Conservation (phyloP, 2,329 filamentous ascomycete species). For the Sporothrix brasiliensis region DNA sequence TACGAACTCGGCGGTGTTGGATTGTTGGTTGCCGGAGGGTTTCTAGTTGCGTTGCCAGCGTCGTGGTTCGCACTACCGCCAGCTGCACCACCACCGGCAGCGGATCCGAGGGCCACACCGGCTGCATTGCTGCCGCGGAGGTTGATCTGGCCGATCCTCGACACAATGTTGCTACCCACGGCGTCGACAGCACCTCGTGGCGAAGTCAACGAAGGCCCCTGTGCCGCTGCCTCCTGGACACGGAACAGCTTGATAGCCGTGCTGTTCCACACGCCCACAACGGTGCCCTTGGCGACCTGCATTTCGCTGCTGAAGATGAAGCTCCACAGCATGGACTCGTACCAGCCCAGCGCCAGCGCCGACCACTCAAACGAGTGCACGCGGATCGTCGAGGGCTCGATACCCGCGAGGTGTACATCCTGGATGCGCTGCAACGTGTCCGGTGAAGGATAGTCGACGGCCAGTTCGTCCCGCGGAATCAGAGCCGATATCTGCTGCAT, state of each 20-base stretch:
- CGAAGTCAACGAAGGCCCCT: conserved; percentile 78
- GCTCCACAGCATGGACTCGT: conserved; percentile 91
- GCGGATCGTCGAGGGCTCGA: conserved; percentile 72
- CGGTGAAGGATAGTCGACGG: conserved; percentile 37
- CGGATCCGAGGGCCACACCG: background rate
- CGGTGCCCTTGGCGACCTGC: conserved; percentile 81
- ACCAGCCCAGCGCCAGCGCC: conserved; percentile 87
- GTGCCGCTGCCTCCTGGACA: conserved; percentile 80
- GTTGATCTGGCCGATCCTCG: conserved; percentile 80
- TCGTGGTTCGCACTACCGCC: background rate
- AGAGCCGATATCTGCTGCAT: conserved; percentile 67
- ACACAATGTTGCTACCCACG: conserved; percentile 86
- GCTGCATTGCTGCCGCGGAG: conserved; percentile 55
- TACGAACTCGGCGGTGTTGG: background rate
- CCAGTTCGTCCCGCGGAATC: conserved; percentile 56
- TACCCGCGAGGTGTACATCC: conserved; percentile 65
- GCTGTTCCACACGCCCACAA: conserved; percentile 91
- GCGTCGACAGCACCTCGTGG: conserved; percentile 91
- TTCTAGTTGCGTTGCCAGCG: background rate
- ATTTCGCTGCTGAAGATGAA: conserved; percentile 91
- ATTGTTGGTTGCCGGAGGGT: background rate
- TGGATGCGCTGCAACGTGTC: conserved; percentile 56
- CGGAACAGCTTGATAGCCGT: conserved; percentile 86
- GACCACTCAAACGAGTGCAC: conserved; percentile 96
- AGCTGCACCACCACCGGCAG: conserved; percentile 10